phyloP scores from a whole-genome alignment of 768 basidiomycete species.

The Tremella yokohamensis region DNA sequence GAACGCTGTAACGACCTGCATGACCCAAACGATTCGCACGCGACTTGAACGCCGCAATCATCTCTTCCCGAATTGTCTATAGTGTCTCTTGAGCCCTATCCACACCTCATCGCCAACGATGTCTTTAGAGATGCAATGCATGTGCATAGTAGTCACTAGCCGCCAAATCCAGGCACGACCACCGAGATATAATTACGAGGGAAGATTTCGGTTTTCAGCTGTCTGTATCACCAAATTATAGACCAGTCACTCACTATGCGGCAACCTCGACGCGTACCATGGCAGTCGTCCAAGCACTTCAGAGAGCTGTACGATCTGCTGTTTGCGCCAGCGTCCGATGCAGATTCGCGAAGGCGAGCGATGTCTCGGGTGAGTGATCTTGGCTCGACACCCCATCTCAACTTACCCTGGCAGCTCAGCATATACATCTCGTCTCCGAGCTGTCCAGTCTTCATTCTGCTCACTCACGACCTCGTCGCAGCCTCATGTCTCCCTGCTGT shows the following conservation, averaged over 20 bases:
- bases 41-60: too few relatives aligned
- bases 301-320: constrained; percentile 46
- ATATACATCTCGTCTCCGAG: constrained; percentile 45
- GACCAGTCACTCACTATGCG: constrained; percentile 17
- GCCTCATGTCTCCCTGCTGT: constrained; percentile 37
- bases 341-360: constrained; percentile 17
- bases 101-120: too few relatives aligned
- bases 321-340: constrained; percentile 37
- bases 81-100: too few relatives aligned
- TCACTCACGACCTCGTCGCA: constrained; percentile 42
- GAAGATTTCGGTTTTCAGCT: too few relatives aligned
- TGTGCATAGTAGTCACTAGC: too few relatives aligned
- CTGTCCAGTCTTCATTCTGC: constrained; percentile 45
- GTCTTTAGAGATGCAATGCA: too few relatives aligned
- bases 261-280: constrained; percentile 40
- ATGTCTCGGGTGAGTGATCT: constrained; percentile 41
- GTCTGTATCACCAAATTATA: not conserved
- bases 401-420: constrained; percentile 30
- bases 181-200: too few relatives aligned
- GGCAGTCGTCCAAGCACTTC: constrained; percentile 38
- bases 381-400: not conserved
- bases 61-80: too few relatives aligned
- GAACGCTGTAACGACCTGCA: too few relatives aligned
- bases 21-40: too few relatives aligned
- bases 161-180: too few relatives aligned